phyloP scores from a whole-genome alignment of 306 rosid species.

The Vigna mungo region DNA sequence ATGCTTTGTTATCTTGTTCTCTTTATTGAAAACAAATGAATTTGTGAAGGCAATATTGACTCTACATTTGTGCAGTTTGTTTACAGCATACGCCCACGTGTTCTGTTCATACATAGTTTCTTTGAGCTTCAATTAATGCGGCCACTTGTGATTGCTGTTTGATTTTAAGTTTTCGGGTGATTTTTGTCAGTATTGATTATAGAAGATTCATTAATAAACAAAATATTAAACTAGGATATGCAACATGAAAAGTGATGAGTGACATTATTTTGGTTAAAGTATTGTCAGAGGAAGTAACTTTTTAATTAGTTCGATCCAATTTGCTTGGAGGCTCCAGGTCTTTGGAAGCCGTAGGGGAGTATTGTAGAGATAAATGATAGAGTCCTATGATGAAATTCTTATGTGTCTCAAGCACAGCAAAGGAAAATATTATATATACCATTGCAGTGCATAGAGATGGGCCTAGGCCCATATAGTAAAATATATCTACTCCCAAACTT shows the following conservation, averaged over 20 bases:
- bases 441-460: too few relatives aligned
- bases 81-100: neutral
- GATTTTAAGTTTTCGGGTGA: too few relatives aligned
- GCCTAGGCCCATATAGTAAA: too few relatives aligned
- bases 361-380: too few relatives aligned
- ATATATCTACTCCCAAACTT: too few relatives aligned
- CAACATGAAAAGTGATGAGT: slow-evolving; percentile 3
- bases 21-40: slow-evolving; percentile 13
- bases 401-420: too few relatives aligned
- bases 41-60: slow-evolving; percentile 18
- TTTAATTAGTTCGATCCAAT: neutral
- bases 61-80: slow-evolving; percentile 3
- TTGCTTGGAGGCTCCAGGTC: neutral
- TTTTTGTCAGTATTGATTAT: neutral
- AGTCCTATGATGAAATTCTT: too few relatives aligned
- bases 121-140: too few relatives aligned
- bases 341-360: too few relatives aligned
- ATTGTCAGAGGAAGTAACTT: neutral
- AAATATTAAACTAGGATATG: neutral
- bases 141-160: too few relatives aligned
- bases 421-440: too few relatives aligned
- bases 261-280: neutral
- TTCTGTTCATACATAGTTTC: neutral
- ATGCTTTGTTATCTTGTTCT: slow-evolving; percentile 18
- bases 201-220: neutral